Percentiles rank a stretch among this genome's conserved stretches.
phyloP scores from a whole-genome alignment of 257 asterid species.

The Solanum lignicaule region DNA sequence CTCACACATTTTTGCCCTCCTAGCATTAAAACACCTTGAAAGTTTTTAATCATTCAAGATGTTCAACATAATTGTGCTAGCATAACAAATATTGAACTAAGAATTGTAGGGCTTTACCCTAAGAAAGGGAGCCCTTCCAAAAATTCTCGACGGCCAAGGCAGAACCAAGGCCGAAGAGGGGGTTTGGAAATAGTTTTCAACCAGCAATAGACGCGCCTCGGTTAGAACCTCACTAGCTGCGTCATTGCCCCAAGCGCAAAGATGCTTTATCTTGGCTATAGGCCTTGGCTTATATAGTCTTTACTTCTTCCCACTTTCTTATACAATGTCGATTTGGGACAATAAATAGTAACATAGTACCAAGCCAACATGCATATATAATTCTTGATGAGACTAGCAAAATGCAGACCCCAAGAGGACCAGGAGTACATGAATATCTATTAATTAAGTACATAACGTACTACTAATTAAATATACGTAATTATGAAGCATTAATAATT shows the following conservation, averaged over 20 bases:
- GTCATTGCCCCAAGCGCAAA: background rate
- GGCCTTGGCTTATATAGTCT: background rate
- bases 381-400: background rate
- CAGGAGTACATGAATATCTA: background rate
- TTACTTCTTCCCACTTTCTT: background rate
- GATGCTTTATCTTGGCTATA: fast-evolving
- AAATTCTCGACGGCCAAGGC: background rate
- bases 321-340: background rate
- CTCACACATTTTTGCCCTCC: background rate
- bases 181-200: background rate
- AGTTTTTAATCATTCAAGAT: too few species aligned
- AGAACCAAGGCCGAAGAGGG: background rate
- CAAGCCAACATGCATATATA: too few species aligned
- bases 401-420: background rate
- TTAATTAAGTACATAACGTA: too few species aligned
- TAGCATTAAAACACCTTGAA: too few species aligned
- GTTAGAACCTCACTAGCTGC: background rate
- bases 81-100: background rate
- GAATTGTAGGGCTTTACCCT: background rate
- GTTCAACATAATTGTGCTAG: too few species aligned
- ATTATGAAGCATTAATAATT: too few species aligned
- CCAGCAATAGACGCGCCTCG: background rate
- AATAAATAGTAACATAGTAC: background rate
- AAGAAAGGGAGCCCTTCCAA: background rate
- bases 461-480: too few species aligned